Percentiles rank a stretch among this genome's conserved stretches.
phyloP scores from a whole-genome alignment of 208 protist genomes.

The Tritrichomonas musculus region DNA sequence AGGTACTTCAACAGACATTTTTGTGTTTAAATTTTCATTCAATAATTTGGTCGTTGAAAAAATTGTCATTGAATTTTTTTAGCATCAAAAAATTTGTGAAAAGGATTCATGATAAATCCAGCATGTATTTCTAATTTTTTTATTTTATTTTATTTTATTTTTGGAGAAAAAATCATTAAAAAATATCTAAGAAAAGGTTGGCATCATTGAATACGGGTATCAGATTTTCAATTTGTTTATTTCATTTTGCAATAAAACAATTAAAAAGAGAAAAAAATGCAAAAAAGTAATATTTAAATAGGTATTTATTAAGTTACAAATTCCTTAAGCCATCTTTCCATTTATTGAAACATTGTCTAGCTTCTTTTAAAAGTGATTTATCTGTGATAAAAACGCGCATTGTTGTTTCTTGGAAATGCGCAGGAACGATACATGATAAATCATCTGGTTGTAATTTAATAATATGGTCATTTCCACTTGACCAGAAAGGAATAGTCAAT shows the following conservation, averaged over 20 bases:
- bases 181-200: not conserved
- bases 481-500: not conserved
- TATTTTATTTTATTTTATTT: no score
- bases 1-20: constrained; percentile 19
- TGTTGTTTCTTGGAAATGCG: not conserved
- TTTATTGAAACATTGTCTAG: not conserved
- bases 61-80: no score
- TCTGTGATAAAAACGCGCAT: not conserved
- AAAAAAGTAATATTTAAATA: not conserved
- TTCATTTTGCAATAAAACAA: not conserved
- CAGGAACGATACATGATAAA: not conserved
- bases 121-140: no score
- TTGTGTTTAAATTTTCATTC: no score
- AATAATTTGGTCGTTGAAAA: no score
- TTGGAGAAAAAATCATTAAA: no score
- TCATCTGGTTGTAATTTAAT: not conserved
- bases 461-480: not conserved
- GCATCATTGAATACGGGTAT: not conserved
- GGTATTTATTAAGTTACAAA: not conserved
- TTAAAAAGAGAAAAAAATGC: not conserved
- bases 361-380: not conserved
- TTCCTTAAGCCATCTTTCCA: not conserved
- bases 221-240: not conserved
- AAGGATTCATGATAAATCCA: no score
- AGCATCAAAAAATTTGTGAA: no score